These are phyloP conservation scores for Epichloe brachyelytri DNA, from an alignment of 2,329 filamentous ascomycete species.

Conservation along the genomic window DNA sequence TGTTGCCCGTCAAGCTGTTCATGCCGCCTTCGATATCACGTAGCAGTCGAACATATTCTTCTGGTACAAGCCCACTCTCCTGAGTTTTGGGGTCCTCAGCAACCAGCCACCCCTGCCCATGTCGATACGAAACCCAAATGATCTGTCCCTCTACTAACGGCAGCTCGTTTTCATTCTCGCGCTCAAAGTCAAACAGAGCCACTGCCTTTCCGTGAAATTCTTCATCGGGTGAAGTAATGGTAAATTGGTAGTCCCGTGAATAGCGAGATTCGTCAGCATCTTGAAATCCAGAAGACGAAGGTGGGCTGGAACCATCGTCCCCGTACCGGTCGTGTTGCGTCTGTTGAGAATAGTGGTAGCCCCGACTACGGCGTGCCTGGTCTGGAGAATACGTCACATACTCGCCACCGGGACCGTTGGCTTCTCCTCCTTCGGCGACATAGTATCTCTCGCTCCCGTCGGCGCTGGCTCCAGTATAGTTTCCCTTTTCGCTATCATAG, in stretches of 20 bases:
- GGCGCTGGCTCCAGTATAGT: constrained; percentile 50
- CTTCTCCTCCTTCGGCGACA: constrained; percentile 53
- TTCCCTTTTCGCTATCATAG: constrained; percentile 50
- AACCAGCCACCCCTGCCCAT: constrained; percentile 94
- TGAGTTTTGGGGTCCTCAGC: constrained; percentile 90
- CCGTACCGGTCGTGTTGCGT: constrained; percentile 39
- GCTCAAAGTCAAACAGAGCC: constrained; percentile 85
- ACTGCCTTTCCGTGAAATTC: constrained; percentile 97
- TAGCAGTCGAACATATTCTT: constrained; percentile 87
- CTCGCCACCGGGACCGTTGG: constrained; percentile 66
- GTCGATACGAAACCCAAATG: constrained; percentile 89
- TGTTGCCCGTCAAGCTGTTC: constrained; percentile 54
- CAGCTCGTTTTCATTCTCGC: constrained; percentile 94
- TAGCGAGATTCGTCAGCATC: constrained; percentile 65
- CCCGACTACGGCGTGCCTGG: constrained; percentile 44
- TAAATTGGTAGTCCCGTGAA: constrained; percentile 87
- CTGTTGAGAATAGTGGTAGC: constrained; percentile 29
- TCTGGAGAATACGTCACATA: constrained; percentile 65
- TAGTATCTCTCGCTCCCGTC: constrained; percentile 68
- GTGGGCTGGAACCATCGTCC: constrained; percentile 37
- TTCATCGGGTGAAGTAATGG: constrained; percentile 87
- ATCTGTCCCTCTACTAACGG: constrained; percentile 88
- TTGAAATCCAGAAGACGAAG: constrained; percentile 44
- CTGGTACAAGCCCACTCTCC: constrained; percentile 88
- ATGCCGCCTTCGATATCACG: constrained; percentile 88